Percentiles rank a stretch among this genome's conserved stretches.
Evolutionary conservation across 495 filamentous ascomycete genomes (phyloP).

Genomic region (Bryoglossum gracile): DNA sequence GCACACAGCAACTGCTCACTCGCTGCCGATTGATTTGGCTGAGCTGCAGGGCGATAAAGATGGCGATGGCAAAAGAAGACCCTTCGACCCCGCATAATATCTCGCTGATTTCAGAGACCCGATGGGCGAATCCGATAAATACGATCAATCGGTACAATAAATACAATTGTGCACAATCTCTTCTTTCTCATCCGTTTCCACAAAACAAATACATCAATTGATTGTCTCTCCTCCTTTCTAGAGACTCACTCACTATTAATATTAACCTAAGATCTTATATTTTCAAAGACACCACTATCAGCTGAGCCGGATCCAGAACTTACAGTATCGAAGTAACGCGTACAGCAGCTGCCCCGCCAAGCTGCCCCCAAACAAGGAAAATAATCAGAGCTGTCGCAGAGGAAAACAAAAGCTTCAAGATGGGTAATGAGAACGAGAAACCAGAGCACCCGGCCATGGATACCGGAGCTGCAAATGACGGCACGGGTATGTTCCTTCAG

Average conservation of each 20-base stretch:
- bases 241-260: no score
- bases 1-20: constrained; percentile 1
- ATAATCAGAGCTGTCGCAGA: no score
- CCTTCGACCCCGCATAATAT: constrained; percentile 23
- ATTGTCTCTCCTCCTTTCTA: no score
- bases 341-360: no score
- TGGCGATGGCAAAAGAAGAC: neutral
- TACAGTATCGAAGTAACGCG: no score
- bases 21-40: neutral
- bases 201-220: neutral
- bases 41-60: neutral
- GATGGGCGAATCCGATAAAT: no score
- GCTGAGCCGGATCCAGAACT: no score
- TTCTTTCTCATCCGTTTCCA: neutral
- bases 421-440: constrained; percentile 18
- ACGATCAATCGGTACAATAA: no score
- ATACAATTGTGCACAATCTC: neutral
- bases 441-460: constrained; percentile 17
- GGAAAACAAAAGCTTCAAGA: constrained; percentile 9
- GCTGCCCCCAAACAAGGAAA: no score
- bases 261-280: no score
- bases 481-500: constrained; percentile 4
- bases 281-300: no score
- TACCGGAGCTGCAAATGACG: constrained; percentile 14
- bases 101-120: constrained; percentile 14